Percentiles rank a stretch among this genome's conserved stretches.
phyloP scores from a whole-genome alignment of 768 basidiomycete species.

The Astraeus odoratus region DNA sequence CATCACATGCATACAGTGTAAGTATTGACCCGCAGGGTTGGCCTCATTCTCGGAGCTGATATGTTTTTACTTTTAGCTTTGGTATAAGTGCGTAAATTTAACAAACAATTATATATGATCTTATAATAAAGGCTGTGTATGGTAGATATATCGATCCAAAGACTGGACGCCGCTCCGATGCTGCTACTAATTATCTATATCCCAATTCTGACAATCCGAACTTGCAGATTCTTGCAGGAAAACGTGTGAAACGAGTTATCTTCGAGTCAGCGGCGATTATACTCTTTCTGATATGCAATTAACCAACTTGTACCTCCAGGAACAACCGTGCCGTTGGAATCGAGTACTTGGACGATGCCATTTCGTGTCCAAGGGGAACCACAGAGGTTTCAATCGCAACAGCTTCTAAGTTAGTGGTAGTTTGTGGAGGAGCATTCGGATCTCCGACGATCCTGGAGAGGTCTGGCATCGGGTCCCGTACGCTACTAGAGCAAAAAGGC shows the following conservation, averaged over 20 bases:
- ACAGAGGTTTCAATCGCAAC: constrained; percentile 11
- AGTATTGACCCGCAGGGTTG: neutral
- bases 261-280: constrained; percentile 31
- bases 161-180: constrained; percentile 29
- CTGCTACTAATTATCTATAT: constrained; percentile 33
- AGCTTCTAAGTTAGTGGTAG: constrained; percentile 31
- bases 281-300: neutral
- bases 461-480: constrained; percentile 35
- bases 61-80: constrained; percentile 7
- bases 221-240: constrained; percentile 26
- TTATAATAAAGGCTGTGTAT: neutral
- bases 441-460: constrained; percentile 50
- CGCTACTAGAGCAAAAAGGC: constrained; percentile 21
- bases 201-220: constrained; percentile 24
- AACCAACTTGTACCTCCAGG: constrained; percentile 13
- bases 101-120: neutral
- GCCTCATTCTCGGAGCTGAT: neutral
- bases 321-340: constrained; percentile 32
- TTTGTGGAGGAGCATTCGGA: constrained; percentile 35
- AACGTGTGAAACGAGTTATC: constrained; percentile 28
- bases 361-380: constrained; percentile 13
- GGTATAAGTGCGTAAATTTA: constrained; percentile 13
- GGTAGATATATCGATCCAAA: constrained; percentile 45
- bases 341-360: constrained; percentile 26
- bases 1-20: constrained; percentile 19